Conservation (phyloP, 805 yeast genomes). For the Yarrowia alimentaria region DNA sequence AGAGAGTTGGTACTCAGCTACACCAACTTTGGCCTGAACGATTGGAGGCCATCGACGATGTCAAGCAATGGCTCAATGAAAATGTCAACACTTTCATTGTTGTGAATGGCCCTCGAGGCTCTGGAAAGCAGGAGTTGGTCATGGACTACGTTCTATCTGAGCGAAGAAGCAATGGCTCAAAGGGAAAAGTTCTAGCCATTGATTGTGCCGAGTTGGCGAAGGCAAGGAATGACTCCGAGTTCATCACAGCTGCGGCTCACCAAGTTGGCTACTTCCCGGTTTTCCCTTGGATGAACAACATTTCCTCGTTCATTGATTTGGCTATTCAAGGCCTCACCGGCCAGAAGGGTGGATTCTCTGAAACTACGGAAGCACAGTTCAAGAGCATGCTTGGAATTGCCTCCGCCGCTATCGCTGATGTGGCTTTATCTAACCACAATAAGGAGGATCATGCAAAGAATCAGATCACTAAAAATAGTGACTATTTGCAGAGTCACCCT, state of each 20-base stretch:
- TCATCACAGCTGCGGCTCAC: slow-evolving; percentile 64
- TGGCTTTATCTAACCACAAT: slow-evolving; percentile 43
- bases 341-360: slow-evolving; percentile 86
- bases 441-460: slow-evolving; percentile 16
- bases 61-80: slow-evolving; percentile 79
- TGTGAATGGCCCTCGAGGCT: slow-evolving; percentile 89
- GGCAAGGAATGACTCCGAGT: slow-evolving; percentile 68
- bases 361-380: slow-evolving; percentile 75
- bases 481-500: slow-evolving; percentile 79
- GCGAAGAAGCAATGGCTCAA: slow-evolving; percentile 47
- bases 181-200: slow-evolving; percentile 51
- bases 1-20: slow-evolving; percentile 7
- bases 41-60: slow-evolving; percentile 60
- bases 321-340: slow-evolving; percentile 90
- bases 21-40: slow-evolving; percentile 66
- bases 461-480: slow-evolving; percentile 36
- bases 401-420: slow-evolving; percentile 66
- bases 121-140: slow-evolving; percentile 85
- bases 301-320: slow-evolving; percentile 76
- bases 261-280: slow-evolving; percentile 91
- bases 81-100: slow-evolving; percentile 88
- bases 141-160: slow-evolving; percentile 59
- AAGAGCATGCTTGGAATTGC: slow-evolving; percentile 75
- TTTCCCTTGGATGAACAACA: slow-evolving; percentile 85
- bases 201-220: slow-evolving; percentile 78